Evolutionary conservation across 164 flowering plant species (phyloP).

Genomic region (Echeveria elegans): DNA sequence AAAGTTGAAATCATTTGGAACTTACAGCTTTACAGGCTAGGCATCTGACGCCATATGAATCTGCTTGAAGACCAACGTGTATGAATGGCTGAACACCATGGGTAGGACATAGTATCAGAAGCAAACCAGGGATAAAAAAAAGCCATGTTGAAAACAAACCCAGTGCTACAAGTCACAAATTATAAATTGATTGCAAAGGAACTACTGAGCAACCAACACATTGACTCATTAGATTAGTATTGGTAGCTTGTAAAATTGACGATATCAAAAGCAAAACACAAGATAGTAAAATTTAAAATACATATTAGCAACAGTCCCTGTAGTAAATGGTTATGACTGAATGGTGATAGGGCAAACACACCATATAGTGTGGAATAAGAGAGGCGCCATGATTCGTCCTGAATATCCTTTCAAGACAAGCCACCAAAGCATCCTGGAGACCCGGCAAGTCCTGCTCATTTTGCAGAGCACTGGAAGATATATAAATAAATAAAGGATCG

Average conservation of each 20-base stretch:
- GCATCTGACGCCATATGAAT: conserved; percentile 54
- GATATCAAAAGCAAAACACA: no score
- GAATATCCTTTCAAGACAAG: conserved; percentile 73
- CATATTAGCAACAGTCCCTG: no score
- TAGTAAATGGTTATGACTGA: no score
- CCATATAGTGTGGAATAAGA: conserved; percentile 76
- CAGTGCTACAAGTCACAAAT: no score
- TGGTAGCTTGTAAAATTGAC: no score
- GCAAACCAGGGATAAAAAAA: neutral
- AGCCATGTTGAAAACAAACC: neutral
- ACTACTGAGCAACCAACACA: no score
- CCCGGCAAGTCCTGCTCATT: conserved; percentile 47
- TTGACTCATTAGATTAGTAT: no score
- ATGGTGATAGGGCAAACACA: conserved; percentile 14
- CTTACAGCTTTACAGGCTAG: conserved; percentile 80
- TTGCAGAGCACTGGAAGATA: conserved; percentile 49
- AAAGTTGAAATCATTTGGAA: neutral
- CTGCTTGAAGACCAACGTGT: conserved; percentile 62
- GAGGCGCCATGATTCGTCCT: conserved; percentile 67
- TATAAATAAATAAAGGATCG: neutral
- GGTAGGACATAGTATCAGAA: neutral
- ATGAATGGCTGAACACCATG: conserved; percentile 53
- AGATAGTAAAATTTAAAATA: no score
- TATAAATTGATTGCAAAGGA: no score
- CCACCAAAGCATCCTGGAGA: conserved; percentile 48